Evolutionary conservation across 352 stramenopile genomes (phyloP), one percentile per base, ranked within the genome.

Genomic region (Elongisporangium senticosum): DNA sequence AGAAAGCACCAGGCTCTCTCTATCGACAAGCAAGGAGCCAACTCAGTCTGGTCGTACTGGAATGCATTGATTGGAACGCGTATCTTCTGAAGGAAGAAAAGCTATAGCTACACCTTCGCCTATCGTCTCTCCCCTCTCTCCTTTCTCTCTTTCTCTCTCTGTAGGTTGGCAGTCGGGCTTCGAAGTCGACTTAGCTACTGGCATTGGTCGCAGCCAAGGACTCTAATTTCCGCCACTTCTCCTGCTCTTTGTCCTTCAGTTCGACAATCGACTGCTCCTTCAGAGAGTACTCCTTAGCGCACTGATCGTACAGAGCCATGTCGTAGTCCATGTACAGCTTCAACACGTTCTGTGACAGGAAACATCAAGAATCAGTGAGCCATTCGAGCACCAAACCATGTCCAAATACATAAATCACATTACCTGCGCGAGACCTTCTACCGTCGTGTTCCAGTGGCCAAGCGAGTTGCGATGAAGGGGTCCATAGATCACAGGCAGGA

Each of bases 371-470:
- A 48, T 53, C 21, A 21, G 48, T 48, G 19, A 71, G 22, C 23
- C 23, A 26, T 26, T 26, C 23, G 23, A 26, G 23, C 23, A 26
- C 5, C 5, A 2, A 26, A 26, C 23, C 23, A 26, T 26, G 23
- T 26, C 23, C 23, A 2, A 21, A n/a, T 55, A 59, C 5, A 24
- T 48, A 43, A 53, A n/a, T 14, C 11, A 37, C n/a, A 26, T 15
- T 65, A 88, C 77, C 74, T 87, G 77, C 19, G 90, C 86, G 14
- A 99, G 81, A n/a, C 89, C 90, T 77, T 98, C 93, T 14, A 99
- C 96, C 7, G 93, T 98, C 21, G 93, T 92, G 83, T 99, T 98
- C 96, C 96, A 99, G 71, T 99, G 96, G 55, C 89, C 86, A 7
- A 94, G 83, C 28, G 86, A 89, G 68, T 95, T 91, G 54, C 83